Evolutionary conservation across 768 basidiomycete species (phyloP).

Genomic region (Lactifluus piperatus): DNA sequence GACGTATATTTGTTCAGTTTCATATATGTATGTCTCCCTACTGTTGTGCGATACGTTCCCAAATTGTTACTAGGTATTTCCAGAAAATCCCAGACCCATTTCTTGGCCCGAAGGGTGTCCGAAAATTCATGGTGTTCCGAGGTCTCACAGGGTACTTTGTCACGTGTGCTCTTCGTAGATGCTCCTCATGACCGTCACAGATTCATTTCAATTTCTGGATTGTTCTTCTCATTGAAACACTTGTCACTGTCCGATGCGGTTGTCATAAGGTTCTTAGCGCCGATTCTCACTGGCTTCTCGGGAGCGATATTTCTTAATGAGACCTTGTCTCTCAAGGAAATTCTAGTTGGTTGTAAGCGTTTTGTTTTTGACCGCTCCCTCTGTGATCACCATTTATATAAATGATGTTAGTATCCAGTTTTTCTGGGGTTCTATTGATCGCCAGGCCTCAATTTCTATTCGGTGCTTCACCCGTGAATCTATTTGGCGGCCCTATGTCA

Average conservation of each 20-base stretch:
- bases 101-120: slow-evolving; percentile 61
- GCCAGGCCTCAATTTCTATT: slow-evolving; percentile 74
- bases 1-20: slow-evolving; percentile 42
- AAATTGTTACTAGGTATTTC: slow-evolving; percentile 27
- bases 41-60: neutral
- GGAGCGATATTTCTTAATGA: slow-evolving; percentile 60
- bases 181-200: slow-evolving; percentile 27
- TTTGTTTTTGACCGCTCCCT: neutral
- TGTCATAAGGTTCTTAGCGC: slow-evolving; percentile 67
- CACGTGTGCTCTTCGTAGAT: neutral
- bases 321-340: slow-evolving; percentile 43
- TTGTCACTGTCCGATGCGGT: slow-evolving; percentile 73
- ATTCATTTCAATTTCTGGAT: slow-evolving; percentile 62
- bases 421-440: slow-evolving; percentile 73
- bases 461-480: slow-evolving; percentile 27
- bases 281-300: slow-evolving; percentile 52
- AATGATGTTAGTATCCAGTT: slow-evolving; percentile 42
- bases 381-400: neutral
- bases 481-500: slow-evolving; percentile 17
- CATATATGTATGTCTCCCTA: slow-evolving; percentile 36
- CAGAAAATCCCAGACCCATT: slow-evolving; percentile 47
- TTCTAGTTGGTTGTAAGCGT: slow-evolving; percentile 41
- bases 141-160: slow-evolving; percentile 52
- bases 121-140: slow-evolving; percentile 45
- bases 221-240: slow-evolving; percentile 63